These are phyloP conservation scores for Lichtheimia corymbifera DNA, from an alignment of 371 early-diverging fungal species.

Conservation along the genomic window DNA sequence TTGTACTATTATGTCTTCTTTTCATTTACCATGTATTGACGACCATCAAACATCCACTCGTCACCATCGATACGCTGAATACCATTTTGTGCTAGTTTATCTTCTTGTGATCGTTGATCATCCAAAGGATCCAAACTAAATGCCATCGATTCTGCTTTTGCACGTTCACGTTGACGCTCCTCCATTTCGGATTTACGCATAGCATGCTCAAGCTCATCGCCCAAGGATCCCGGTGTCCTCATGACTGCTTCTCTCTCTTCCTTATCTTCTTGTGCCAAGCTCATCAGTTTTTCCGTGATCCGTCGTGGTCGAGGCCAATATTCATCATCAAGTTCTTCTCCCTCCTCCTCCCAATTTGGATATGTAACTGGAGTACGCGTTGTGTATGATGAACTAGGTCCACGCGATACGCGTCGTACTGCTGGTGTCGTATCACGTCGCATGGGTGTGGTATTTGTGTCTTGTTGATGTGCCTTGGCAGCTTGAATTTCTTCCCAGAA, in stretches of 20 bases:
- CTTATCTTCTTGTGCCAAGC: conserved; percentile 12
- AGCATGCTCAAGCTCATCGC: conserved; percentile 13
- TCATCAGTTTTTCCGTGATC: conserved; percentile 12
- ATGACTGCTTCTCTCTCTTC: conserved; percentile 7
- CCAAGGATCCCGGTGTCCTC: neutral
- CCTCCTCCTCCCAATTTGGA: conserved; percentile 1
- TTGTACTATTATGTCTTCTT: conserved; percentile 2
- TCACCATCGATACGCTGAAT: conserved; percentile 15
- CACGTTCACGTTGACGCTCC: conserved; percentile 6
- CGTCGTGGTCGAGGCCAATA: conserved; percentile 5
- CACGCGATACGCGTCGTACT: no score
- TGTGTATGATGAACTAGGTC: no score
- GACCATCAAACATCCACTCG: conserved; percentile 19
- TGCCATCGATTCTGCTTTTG: neutral
- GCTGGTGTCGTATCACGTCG: neutral
- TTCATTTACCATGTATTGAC: conserved; percentile 16
- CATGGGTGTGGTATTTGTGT: neutral
- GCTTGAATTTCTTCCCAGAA: conserved; percentile 22
- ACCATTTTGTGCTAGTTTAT: neutral
- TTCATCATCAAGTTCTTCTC: conserved; percentile 9
- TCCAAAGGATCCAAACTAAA: conserved; percentile 12
- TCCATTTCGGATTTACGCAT: conserved; percentile 1
- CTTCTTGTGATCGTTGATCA: neutral
- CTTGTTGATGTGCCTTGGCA: neutral
- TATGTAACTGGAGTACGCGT: no score